Base-by-base conservation (phyloP, 2,329 filamentous ascomycete genomes). In the Stachybotrys chlorohalonatus region DNA sequence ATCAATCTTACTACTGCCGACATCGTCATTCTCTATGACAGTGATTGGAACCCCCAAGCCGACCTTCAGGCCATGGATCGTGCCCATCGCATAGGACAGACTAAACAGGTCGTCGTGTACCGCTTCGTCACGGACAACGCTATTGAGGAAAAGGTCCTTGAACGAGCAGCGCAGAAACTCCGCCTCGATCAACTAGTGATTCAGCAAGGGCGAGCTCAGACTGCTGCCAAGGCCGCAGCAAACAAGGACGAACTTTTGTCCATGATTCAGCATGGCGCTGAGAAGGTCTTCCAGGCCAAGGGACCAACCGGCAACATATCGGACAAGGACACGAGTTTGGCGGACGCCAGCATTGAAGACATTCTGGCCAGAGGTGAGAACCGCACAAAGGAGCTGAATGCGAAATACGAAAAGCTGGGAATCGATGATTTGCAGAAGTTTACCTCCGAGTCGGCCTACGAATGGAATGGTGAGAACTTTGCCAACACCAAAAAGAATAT, bases 221-320 rank as follows among this genome's bases (percentile, higher is more conserved):
- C 87, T 59, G 90, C 91, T 53, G 87, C 86, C 17, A 96, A 96
- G 76, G 88, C 89, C 51, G 90, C 92, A 7, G 90, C 92, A 1
- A 95, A 91, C 58, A 99, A 99, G 73, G 94, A 97, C 58, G 94
- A 99, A 66, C 81, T 99, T 47, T 77, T 99, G 49, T 94, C 84
- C 59, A 99, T 99, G 94, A 99, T 99, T 65, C 94, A 99, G 69
- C 94, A 99, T 65, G 94, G 94, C 57, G 94, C 95, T n/a, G 90
- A 95, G 68, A 90, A 89, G 61, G 88, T 99, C 0, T 97, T 99
- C 74, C 81, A 87, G 61, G 82, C 78, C 49, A 88, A 90, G 66
- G 85, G 85, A 30, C 77, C 81, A 3, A 81, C 81, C 11, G 86
- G 84, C 30, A 68, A 75, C 32, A 73, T 87, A 49, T 77, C 78